Evolutionary conservation across 2,329 filamentous ascomycete species (phyloP).

Genomic region (Cercospora zeae-maydis): DNA sequence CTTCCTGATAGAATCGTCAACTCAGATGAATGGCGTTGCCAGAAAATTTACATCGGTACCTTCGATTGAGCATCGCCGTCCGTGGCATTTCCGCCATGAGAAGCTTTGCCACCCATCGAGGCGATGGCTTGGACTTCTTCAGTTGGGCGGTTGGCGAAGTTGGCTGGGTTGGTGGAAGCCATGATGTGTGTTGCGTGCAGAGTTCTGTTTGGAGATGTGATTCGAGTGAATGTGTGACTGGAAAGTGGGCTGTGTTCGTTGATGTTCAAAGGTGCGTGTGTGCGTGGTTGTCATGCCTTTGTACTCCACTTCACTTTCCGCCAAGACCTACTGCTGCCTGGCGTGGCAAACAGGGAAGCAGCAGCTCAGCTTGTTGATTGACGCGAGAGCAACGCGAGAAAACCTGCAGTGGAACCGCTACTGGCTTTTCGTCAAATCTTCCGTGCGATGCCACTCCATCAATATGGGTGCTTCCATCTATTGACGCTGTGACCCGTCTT

Average conservation of each 20-base stretch:
- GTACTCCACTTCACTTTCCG: not conserved
- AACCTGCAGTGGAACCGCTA: not conserved
- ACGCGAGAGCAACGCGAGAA: conserved; percentile 6
- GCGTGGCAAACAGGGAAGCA: conserved; percentile 7
- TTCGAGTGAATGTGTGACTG: not conserved
- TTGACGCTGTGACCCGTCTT: not conserved
- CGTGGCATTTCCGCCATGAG: conserved; percentile 9
- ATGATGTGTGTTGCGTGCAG: not conserved
- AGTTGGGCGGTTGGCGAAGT: conserved; percentile 53
- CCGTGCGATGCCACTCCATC: not conserved
- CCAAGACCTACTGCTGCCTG: conserved; percentile 3
- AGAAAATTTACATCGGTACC: not conserved
- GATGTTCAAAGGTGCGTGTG: not conserved
- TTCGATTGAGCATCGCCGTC: not conserved
- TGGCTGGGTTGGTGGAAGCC: conserved; percentile 41
- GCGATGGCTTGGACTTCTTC: conserved; percentile 50
- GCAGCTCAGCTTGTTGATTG: not conserved
- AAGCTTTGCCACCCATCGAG: conserved; percentile 48
- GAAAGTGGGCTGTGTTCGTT: not conserved
- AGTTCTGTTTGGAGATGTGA: not conserved
- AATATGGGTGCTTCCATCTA: not conserved
- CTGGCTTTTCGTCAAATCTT: not conserved
- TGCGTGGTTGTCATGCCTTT: not conserved
- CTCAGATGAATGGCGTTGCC: not conserved
- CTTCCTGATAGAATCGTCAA: conserved; percentile 1